Conservation (phyloP, 768 basidiomycete species). For the Ramaria rubella region DNA sequence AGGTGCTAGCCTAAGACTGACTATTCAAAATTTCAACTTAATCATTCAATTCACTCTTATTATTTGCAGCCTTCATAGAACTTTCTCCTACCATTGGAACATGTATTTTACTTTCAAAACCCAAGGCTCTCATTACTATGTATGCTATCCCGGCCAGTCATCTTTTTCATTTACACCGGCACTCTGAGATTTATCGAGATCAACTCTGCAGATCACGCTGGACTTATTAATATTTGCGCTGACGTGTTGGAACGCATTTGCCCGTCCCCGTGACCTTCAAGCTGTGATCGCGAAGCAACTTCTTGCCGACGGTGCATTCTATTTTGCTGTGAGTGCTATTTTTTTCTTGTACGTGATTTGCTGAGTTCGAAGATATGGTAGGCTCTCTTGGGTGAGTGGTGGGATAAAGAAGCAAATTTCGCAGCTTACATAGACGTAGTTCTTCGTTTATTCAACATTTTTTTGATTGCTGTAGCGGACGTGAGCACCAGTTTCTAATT, state of each 20-base stretch:
- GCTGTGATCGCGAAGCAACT: conserved; percentile 23
- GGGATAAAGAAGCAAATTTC: no score
- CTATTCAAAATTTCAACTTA: no score
- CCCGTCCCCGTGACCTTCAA: conserved; percentile 25
- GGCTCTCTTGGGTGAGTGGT: no score
- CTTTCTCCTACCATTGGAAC: not conserved
- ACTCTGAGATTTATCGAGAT: not conserved
- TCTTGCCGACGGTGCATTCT: conserved; percentile 29
- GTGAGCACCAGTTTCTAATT: not conserved
- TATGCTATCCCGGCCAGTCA: conserved; percentile 3
- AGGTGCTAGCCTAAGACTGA: no score
- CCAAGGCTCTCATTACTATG: not conserved
- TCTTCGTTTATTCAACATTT: conserved; percentile 15
- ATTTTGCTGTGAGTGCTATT: conserved; percentile 26
- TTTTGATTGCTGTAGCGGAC: conserved; percentile 2
- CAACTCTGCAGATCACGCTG: not conserved
- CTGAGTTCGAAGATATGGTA: no score
- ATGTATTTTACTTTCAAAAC: not conserved
- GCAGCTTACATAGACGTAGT: no score
- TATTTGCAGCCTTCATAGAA: not conserved
- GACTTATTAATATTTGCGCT: conserved; percentile 17
- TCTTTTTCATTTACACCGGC: not conserved
- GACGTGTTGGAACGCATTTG: conserved; percentile 30
- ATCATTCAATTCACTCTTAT: not conserved
- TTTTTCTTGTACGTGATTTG: not conserved